phyloP scores from a whole-genome alignment of 371 early-diverging fungal genomes.

The Haplosporangium sp. region DNA sequence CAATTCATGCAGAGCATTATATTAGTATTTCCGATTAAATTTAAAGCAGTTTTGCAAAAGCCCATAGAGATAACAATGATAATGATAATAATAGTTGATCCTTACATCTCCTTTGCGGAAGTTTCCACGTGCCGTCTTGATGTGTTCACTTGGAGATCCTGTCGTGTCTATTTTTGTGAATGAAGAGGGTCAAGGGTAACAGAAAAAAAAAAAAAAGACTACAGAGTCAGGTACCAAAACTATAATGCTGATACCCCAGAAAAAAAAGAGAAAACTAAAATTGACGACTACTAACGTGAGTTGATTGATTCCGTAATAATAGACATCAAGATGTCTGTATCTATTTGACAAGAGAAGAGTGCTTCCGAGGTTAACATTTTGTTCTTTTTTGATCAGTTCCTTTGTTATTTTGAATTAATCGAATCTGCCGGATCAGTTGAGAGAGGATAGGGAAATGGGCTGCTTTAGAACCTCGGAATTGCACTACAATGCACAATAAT shows the following conservation, averaged over 20 bases:
- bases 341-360: conserved; percentile 6
- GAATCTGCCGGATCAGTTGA: too few relatives aligned
- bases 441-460: too few relatives aligned
- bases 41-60: too few relatives aligned
- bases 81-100: background rate
- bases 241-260: background rate
- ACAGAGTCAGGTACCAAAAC: background rate
- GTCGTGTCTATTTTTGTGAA: conserved; percentile 13
- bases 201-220: background rate
- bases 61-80: background rate
- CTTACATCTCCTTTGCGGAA: conserved; percentile 54
- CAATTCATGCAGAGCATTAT: background rate
- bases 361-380: background rate
- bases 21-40: background rate
- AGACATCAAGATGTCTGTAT: conserved; percentile 31
- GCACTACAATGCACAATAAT: too few relatives aligned
- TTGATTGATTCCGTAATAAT: conserved; percentile 39
- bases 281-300: conserved; percentile 23
- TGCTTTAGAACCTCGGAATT: too few relatives aligned
- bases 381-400: conserved; percentile 2
- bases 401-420: too few relatives aligned
- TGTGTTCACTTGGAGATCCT: conserved; percentile 18
- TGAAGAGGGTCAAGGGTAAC: background rate
- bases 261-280: background rate
- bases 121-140: conserved; percentile 37